Evolutionary conservation across 768 basidiomycete species (phyloP).

Genomic region (Cytidiella melzeri): DNA sequence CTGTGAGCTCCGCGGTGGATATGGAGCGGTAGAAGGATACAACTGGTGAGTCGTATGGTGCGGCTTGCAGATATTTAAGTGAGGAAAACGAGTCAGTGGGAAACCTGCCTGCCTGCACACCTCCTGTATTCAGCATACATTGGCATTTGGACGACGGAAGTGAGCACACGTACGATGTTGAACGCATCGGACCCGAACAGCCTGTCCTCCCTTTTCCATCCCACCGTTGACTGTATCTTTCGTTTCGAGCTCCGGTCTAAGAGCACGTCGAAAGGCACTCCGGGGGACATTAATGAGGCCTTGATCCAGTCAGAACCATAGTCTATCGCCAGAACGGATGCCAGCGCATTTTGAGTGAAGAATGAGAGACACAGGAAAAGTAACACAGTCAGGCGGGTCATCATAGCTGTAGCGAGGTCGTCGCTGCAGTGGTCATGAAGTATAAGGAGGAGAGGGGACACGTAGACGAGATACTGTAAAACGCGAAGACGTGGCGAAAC

Average conservation of each 20-base stretch:
- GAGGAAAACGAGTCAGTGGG: constrained; percentile 83
- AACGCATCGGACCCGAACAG: constrained; percentile 87
- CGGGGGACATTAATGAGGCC: constrained; percentile 57
- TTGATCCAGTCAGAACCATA: constrained; percentile 99
- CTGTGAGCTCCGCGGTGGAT: constrained; percentile 27
- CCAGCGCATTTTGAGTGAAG: constrained; percentile 29
- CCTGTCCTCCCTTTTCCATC: constrained; percentile 88
- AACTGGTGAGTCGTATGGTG: constrained; percentile 50
- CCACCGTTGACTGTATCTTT: constrained; percentile 86
- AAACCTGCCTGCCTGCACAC: constrained; percentile 86
- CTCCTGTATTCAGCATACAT: too few species aligned
- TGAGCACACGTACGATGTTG: constrained; percentile 80
- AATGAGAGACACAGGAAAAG: constrained; percentile 18
- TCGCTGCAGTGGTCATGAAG: too few species aligned
- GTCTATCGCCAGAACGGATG: constrained; percentile 91
- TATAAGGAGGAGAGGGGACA: not conserved
- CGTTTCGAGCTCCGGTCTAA: constrained; percentile 96
- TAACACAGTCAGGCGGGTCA: constrained; percentile 17
- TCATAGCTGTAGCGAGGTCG: constrained; percentile 8
- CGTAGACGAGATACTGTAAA: too few species aligned
- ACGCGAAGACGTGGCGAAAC: too few species aligned
- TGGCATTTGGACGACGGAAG: too few species aligned
- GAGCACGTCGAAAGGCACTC: constrained; percentile 83
- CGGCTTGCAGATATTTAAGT: constrained; percentile 79
- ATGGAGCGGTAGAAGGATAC: constrained; percentile 43